phyloP scores from a whole-genome alignment of 1,284 basidiomycete species.

The Mycosarcoma maydis region DNA sequence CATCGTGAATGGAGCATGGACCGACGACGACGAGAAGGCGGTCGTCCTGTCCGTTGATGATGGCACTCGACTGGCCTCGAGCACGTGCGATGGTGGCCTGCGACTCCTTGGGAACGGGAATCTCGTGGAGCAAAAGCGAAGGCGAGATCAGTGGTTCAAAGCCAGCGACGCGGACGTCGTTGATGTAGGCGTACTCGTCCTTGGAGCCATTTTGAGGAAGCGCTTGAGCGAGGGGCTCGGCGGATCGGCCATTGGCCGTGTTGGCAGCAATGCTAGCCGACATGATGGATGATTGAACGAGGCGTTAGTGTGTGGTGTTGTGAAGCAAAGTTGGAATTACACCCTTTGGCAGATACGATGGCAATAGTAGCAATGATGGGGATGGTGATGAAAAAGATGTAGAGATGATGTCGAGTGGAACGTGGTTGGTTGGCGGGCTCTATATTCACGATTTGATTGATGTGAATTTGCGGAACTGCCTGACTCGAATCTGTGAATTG shows the following conservation, averaged over 20 bases:
- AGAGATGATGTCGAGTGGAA: too few species aligned
- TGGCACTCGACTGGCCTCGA: slow-evolving; percentile 49
- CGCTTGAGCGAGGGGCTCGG: slow-evolving; percentile 40
- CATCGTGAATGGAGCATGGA: slow-evolving; percentile 93
- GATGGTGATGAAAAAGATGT: too few species aligned
- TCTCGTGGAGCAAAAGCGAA: slow-evolving; percentile 60
- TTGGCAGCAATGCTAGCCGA: slow-evolving; percentile 41
- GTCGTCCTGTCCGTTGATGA: slow-evolving; percentile 65
- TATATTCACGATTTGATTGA: too few species aligned
- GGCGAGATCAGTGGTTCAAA: slow-evolving; percentile 66
- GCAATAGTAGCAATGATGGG: too few species aligned
- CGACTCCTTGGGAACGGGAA: slow-evolving; percentile 54
- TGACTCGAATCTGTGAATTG: too few species aligned
- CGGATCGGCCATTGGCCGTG: slow-evolving; percentile 43
- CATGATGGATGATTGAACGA: slow-evolving; percentile 8
- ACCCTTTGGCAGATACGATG: too few species aligned
- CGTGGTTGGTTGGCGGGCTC: too few species aligned
- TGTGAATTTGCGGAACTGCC: too few species aligned
- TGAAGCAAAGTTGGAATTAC: too few species aligned
- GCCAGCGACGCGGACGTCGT: slow-evolving; percentile 63
- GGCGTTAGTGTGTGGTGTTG: too few species aligned
- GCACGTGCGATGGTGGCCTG: slow-evolving; percentile 58
- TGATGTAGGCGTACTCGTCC: slow-evolving; percentile 51
- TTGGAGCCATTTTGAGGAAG: slow-evolving; percentile 19
- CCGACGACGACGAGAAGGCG: slow-evolving; percentile 71